Evolutionary conservation across 1,284 basidiomycete genomes (phyloP).

Genomic region (Rhodotorula sp.): DNA sequence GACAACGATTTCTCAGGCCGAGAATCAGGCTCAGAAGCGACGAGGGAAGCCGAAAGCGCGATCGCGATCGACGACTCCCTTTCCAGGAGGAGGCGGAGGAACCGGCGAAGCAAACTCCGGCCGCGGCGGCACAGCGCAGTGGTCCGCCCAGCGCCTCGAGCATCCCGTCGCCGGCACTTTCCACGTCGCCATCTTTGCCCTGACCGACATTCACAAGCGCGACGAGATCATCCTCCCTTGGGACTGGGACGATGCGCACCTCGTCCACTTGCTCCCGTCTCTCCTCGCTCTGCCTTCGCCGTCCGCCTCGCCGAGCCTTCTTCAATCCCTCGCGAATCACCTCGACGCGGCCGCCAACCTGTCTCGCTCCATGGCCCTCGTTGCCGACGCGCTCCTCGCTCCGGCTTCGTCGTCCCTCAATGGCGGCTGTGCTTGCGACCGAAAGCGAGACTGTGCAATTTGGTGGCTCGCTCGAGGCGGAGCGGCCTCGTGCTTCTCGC

Average conservation of each 20-base stretch:
- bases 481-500: neutral
- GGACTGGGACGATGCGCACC: constrained; percentile 94
- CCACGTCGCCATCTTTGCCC: constrained; percentile 78
- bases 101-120: no score
- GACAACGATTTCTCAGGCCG: neutral
- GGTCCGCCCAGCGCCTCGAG: constrained; percentile 32
- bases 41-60: constrained; percentile 4
- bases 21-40: neutral
- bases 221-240: constrained; percentile 90
- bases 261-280: constrained; percentile 71
- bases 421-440: constrained; percentile 42
- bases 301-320: constrained; percentile 1
- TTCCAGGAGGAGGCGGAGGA: neutral
- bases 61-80: neutral
- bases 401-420: constrained; percentile 9
- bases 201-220: constrained; percentile 68
- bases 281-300: constrained; percentile 22
- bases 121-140: constrained; percentile 5
- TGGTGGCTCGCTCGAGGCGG: constrained; percentile 33
- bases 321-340: neutral
- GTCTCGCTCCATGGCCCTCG: constrained; percentile 30
- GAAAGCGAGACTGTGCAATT: constrained; percentile 42
- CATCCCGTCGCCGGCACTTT: constrained; percentile 54
- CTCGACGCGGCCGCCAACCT: constrained; percentile 18
- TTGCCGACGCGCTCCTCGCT: constrained; percentile 34